These are phyloP conservation scores for Eucommia ulmoides DNA, from an alignment of 257 asterid genomes.

Conservation along the genomic window DNA sequence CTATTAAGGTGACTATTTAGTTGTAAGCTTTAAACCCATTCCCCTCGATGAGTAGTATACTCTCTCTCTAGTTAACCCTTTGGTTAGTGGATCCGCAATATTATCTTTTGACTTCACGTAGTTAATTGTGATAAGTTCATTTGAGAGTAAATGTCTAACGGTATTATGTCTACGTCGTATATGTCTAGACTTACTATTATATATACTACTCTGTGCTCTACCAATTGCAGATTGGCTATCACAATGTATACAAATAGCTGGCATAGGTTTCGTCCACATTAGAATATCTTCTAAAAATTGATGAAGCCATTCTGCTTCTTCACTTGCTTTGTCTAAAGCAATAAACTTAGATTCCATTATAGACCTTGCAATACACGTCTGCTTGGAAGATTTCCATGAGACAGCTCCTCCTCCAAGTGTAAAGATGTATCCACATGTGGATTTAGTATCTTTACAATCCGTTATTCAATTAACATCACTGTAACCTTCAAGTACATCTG, in stretches of 20 bases:
- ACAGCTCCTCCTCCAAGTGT: too few relatives aligned
- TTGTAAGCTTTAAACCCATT: neutral
- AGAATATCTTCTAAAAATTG: neutral
- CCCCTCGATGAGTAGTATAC: neutral
- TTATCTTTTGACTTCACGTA: constrained; percentile 11
- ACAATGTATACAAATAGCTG: neutral
- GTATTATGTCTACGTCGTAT: neutral
- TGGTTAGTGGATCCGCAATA: constrained; percentile 7
- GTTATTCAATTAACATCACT: neutral
- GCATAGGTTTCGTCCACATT: neutral
- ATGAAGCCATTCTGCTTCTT: neutral
- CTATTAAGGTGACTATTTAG: neutral
- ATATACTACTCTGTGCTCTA: neutral
- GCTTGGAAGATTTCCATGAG: too few relatives aligned
- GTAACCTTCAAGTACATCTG: neutral
- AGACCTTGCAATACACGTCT: too few relatives aligned
- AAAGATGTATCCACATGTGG: neutral
- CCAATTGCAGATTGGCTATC: neutral
- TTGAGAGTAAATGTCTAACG: neutral
- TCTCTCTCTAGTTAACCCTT: constrained; percentile 1
- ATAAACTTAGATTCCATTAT: too few relatives aligned
- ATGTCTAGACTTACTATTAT: neutral
- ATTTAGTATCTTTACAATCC: neutral
- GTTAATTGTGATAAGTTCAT: constrained; percentile 5
- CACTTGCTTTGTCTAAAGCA: too few relatives aligned